A percentile compares a stretch with the other conserved stretches of the same genome.
phyloP scores from a whole-genome alignment of 345 rosid species.

The Euphorbia lathyris region DNA sequence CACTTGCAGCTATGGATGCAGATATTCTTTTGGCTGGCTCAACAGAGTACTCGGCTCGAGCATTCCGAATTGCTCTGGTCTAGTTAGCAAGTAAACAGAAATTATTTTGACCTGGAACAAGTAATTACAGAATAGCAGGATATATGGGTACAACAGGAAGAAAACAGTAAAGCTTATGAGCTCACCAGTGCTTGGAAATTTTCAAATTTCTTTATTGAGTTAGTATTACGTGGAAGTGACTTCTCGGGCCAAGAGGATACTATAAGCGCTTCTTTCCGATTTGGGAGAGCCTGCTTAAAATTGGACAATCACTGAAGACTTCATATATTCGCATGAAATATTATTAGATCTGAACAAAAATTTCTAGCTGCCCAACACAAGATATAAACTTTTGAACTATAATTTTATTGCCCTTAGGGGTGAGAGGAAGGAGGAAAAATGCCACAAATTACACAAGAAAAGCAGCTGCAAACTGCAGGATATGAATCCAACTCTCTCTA shows the following conservation, averaged over 20 bases:
- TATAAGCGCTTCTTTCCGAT: conserved; percentile 73
- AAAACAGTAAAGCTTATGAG: conserved; percentile 15
- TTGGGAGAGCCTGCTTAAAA: conserved; percentile 67
- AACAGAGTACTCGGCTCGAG: conserved; percentile 92
- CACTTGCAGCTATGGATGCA: conserved; percentile 78
- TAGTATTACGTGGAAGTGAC: conserved; percentile 64
- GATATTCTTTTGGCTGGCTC: conserved; percentile 96
- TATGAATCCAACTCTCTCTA: background rate
- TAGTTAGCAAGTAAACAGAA: conserved; percentile 24
- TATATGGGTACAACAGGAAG: background rate
- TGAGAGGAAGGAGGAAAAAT: background rate
- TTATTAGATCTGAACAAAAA: background rate
- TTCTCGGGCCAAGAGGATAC: conserved; percentile 83
- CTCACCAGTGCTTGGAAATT: conserved; percentile 87
- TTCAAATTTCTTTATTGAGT: conserved; percentile 70
- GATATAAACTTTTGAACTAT: too few species aligned
- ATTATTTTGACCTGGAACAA: background rate
- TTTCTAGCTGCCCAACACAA: background rate
- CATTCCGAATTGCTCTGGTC: conserved; percentile 94
- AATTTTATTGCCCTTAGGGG: background rate
- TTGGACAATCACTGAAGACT: conserved; percentile 1
- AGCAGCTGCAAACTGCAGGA: background rate
- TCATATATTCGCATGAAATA: background rate
- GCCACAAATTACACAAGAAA: background rate
- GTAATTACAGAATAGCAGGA: background rate